Base-by-base conservation (phyloP, 345 rosid species). In the Eucalyptus cloeziana region DNA sequence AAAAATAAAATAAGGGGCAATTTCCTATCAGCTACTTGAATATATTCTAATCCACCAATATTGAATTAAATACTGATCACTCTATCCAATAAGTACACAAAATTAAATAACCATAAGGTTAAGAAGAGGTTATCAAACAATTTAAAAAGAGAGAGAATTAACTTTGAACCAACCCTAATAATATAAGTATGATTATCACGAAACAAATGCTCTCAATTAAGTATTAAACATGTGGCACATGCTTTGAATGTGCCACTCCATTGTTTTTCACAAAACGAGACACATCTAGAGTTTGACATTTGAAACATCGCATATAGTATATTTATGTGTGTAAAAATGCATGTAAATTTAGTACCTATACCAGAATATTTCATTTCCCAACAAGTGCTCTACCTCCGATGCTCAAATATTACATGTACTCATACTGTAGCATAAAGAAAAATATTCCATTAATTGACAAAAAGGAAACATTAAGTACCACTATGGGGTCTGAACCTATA, bases 401-500 rank as follows among this genome's bases (percentile, higher is more conserved):
- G 83, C 83, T 40, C 83, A 10, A 40, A 76, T 76, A 76, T 76
- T 21, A 37, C 12, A 37, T 37, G 45, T 37, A 37, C 27, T 40
- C 83, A 37, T 76, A 6, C 24, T 10, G 15, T 76, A 76, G 83
- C 47, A 76, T 71, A 9, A 71, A 31, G 24, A 71, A 19, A 37
- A 19, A 37, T 37, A 76, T 19, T 19, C 21, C 47, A 37, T 10
- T 37, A 44, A 25, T 76, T 37, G 43, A 50, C 83, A 21, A 88
- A 88, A 87, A 49, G 21, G 90, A 88, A 86, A 43, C 49, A 21
- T 76, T 19, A 37, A 76, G 90, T 90, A 98, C 98, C 97, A 89
- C 96, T 71, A 92, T 94, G 89, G 97, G 94, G 86, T 95, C 94
- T 88, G 98, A 95, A 89, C 92, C 96, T 89, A 91, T 91, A 89